A percentile compares a stretch with the other conserved stretches of the same genome.
These are phyloP conservation scores for Rhodomyrtus tomentosa DNA, from an alignment of 345 rosid species.

Conservation along the genomic window DNA sequence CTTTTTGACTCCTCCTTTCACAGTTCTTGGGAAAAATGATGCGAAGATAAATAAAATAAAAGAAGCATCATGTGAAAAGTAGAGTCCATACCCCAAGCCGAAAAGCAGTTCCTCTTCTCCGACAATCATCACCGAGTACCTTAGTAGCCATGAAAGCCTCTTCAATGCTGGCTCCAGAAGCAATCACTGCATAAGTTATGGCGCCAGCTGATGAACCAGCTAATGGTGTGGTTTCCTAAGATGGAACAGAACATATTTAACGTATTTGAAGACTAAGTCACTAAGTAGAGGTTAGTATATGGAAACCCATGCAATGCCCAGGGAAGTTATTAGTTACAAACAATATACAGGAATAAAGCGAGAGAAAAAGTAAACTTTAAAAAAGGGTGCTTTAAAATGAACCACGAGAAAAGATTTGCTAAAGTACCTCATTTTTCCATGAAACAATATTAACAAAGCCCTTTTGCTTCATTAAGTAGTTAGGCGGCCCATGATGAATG, in stretches of 20 bases:
- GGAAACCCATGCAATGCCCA: no score
- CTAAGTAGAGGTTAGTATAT: no score
- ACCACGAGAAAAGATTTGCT: not conserved
- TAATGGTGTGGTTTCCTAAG: conserved; percentile 79
- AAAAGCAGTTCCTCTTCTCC: conserved; percentile 78
- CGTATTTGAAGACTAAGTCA: not conserved
- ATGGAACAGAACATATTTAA: not conserved
- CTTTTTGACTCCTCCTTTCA: no score
- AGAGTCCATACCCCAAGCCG: conserved; percentile 65
- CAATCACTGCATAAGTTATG: conserved; percentile 69
- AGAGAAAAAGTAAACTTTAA: no score
- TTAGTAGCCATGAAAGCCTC: conserved; percentile 69
- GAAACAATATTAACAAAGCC: not conserved
- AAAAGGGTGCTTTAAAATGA: not conserved
- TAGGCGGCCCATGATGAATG: not conserved
- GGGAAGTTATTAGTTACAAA: no score
- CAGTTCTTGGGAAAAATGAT: no score
- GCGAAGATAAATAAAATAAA: no score
- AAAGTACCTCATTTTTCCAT: not conserved
- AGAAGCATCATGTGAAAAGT: no score
- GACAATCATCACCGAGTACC: conserved; percentile 58
- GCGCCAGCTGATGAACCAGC: conserved; percentile 97
- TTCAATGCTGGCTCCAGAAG: conserved; percentile 67
- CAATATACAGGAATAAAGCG: no score
- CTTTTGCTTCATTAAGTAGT: not conserved